Evolutionary conservation across 441 rosid genomes (phyloP).

Genomic region (Arabidopsis hybrid): DNA sequence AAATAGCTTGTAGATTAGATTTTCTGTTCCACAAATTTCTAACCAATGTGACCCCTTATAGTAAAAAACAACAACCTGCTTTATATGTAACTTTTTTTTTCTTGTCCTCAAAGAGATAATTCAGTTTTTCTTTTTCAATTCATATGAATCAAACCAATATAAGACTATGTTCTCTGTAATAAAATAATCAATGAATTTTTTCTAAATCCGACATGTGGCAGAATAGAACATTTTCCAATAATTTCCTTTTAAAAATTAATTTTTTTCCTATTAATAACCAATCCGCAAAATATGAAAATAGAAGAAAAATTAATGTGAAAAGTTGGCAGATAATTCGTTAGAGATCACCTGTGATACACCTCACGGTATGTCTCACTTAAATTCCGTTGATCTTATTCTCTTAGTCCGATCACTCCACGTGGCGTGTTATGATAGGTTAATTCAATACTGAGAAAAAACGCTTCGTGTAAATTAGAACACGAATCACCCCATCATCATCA

Average conservation of each 20-base stretch:
- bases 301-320: conserved; percentile 43
- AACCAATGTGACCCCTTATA: conserved; percentile 38
- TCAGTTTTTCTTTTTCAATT: neutral
- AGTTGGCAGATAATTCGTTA: conserved; percentile 47
- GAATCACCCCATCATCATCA: conserved; percentile 31
- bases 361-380: conserved; percentile 8
- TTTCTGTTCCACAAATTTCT: conserved; percentile 41
- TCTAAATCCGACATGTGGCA: conserved; percentile 40
- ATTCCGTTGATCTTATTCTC: conserved; percentile 26
- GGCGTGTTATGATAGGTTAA: neutral
- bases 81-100: conserved; percentile 13
- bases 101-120: conserved; percentile 21
- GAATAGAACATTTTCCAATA: conserved; percentile 40
- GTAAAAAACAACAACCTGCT: conserved; percentile 36
- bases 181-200: neutral
- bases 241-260: conserved; percentile 23
- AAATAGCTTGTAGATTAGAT: conserved; percentile 32
- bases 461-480: conserved; percentile 36
- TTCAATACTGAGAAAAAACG: conserved; percentile 32
- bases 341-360: conserved; percentile 30
- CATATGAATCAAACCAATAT: conserved; percentile 18
- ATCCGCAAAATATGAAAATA: conserved; percentile 30
- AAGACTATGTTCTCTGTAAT: conserved; percentile 35
- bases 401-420: conserved; percentile 6
- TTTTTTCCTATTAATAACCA: conserved; percentile 38